phyloP scores from a whole-genome alignment of 352 stramenopile species.

The Phytophthora tentaculata region DNA sequence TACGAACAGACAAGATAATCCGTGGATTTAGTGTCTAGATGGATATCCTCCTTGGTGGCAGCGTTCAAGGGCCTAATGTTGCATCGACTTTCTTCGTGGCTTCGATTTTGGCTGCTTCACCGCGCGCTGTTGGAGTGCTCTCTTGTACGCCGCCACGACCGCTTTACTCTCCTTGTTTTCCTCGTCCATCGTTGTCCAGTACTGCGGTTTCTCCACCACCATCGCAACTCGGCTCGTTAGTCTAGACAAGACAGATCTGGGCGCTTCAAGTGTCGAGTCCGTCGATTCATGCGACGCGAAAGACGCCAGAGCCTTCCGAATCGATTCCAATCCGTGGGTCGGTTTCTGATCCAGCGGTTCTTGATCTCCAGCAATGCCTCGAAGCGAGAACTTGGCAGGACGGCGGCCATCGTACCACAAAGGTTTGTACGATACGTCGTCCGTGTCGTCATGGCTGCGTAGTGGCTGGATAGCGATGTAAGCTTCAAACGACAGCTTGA shows the following conservation, averaged over 20 bases:
- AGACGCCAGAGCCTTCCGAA: conserved; percentile 24
- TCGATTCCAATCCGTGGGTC: conserved; percentile 28
- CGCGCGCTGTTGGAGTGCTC: conserved; percentile 12
- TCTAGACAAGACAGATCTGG: conserved; percentile 23
- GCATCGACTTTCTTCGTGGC: background rate
- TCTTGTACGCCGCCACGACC: conserved; percentile 32
- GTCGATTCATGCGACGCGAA: conserved; percentile 30
- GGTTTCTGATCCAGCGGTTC: conserved; percentile 30
- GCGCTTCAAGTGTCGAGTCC: conserved; percentile 8
- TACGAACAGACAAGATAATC: too few species aligned
- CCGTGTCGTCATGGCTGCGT: conserved; percentile 27
- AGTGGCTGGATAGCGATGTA: conserved; percentile 44
- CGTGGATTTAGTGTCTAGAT: background rate
- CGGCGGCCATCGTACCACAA: conserved; percentile 35
- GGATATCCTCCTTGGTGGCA: background rate
- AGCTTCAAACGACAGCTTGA: conserved; percentile 56
- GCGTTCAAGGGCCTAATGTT: background rate
- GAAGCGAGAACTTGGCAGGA: conserved; percentile 41
- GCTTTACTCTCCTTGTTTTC: conserved; percentile 19
- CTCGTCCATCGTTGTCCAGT: conserved; percentile 27
- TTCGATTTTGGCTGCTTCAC: background rate
- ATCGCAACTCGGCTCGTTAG: conserved; percentile 31
- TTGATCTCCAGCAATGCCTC: conserved; percentile 25
- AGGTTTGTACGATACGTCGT: conserved; percentile 43
- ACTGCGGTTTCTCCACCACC: conserved; percentile 42